Evolutionary conservation across 768 basidiomycete species (phyloP).

Genomic region (Boletus patriciae): DNA sequence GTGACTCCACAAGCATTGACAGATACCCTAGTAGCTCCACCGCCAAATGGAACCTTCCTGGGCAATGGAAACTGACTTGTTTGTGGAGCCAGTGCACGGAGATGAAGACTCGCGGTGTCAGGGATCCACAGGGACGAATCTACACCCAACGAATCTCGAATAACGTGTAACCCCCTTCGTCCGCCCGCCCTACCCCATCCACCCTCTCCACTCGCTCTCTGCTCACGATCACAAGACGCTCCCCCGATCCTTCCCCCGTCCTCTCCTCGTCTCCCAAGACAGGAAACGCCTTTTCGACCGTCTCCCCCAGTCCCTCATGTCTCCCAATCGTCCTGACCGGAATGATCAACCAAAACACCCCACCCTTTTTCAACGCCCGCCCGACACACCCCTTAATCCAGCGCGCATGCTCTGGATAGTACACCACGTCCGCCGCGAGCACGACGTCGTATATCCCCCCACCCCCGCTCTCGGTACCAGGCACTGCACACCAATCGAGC

Average conservation of each 20-base stretch:
- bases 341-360: constrained; percentile 73
- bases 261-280: not conserved
- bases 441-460: constrained; percentile 58
- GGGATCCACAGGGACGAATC: not conserved
- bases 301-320: constrained; percentile 56
- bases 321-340: constrained; percentile 65
- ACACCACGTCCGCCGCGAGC: constrained; percentile 78
- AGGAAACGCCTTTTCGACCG: constrained; percentile 57
- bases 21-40: not conserved
- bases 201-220: constrained; percentile 48
- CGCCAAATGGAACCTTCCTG: not conserved
- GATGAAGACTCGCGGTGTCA: not conserved
- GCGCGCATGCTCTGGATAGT: constrained; percentile 64
- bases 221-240: constrained; percentile 47
- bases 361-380: constrained; percentile 42
- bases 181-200: constrained; percentile 60
- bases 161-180: constrained; percentile 67
- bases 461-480: constrained; percentile 18
- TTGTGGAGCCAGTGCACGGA: not conserved
- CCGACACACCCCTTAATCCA: constrained; percentile 69
- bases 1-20: too few species aligned
- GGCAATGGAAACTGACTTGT: not conserved
- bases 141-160: constrained; percentile 66
- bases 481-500: constrained; percentile 67
- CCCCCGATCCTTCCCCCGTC: not conserved